Evolutionary conservation across 2,329 filamentous ascomycete genomes (phyloP).

Genomic region (Sporothrix brunneoviolacea): DNA sequence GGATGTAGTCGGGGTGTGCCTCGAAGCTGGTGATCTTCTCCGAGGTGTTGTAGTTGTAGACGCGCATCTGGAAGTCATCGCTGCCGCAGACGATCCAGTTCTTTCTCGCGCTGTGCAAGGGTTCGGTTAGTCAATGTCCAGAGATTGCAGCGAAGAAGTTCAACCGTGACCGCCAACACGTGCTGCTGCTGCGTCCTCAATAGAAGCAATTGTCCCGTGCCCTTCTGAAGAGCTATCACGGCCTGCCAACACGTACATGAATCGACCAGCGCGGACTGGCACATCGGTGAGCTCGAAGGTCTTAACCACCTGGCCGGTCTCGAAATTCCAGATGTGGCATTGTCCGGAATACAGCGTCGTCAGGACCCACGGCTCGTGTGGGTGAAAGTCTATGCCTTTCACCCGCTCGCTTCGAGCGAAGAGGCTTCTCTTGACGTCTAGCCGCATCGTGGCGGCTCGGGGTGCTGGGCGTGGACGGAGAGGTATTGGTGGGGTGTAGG

Average conservation of each 20-base stretch:
- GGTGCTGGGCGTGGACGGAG: too few relatives aligned
- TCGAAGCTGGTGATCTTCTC: slow-evolving; percentile 98
- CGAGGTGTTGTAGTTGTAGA: slow-evolving; percentile 88
- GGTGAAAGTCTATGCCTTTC: slow-evolving; percentile 22
- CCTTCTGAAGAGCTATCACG: too few relatives aligned
- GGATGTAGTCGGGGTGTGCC: slow-evolving; percentile 96
- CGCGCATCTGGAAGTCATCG: slow-evolving; percentile 65
- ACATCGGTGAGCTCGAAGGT: slow-evolving; percentile 99
- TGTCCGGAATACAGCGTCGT: slow-evolving; percentile 97
- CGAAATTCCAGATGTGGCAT: slow-evolving; percentile 99
- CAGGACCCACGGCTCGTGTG: slow-evolving; percentile 34
- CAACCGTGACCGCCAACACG: too few relatives aligned
- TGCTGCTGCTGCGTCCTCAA: too few relatives aligned
- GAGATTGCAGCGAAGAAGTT: too few relatives aligned
- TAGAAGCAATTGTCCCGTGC: too few relatives aligned
- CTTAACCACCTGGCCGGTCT: slow-evolving; percentile 94
- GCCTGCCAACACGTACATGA: slow-evolving; percentile 45
- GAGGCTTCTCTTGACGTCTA: slow-evolving; percentile 21
- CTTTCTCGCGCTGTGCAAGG: slow-evolving; percentile 60
- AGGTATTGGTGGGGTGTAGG: too few relatives aligned
- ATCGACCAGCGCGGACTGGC: slow-evolving; percentile 90
- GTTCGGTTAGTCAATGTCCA: too few relatives aligned
- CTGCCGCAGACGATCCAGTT: slow-evolving; percentile 98
- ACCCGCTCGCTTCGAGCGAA: slow-evolving; percentile 21
- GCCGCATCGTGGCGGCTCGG: slow-evolving; percentile 22